Base-by-base conservation (phyloP, 208 protist genomes). In the Strigomonas culicis region DNA sequence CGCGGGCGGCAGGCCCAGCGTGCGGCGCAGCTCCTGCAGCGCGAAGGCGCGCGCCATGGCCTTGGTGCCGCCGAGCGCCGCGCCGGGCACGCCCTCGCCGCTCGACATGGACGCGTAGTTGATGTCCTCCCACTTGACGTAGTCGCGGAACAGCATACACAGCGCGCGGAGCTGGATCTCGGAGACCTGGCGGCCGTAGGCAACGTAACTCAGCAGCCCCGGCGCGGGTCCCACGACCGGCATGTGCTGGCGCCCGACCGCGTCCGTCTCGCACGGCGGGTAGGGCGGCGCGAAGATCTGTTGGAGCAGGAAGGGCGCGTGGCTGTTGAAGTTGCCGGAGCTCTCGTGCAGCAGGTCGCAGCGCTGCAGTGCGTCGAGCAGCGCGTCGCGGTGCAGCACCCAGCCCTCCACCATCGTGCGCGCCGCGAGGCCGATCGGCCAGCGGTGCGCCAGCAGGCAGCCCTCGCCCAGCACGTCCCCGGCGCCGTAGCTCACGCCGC, bases 341-440 rank as follows among this genome's bases (percentile, higher is more conserved):
- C 89, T 80, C 22, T 43, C 31, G 44, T 87, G 74, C n/a, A 94
- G 68, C 15, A 75, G 34, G 49, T 94, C 88, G 50, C 80, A 76
- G 21, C 80, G 79, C 44, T 77, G 63, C 4, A 94, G 71, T 11
- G 81, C 88, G 50, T 91, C 84, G 44, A 74, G 58, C 39, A 92
- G 79, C 22, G 76, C 44, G n/a, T 76, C 70, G 4, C 74, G 79
- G 43, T 59, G 75, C 36, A 95, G 74, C 47, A 76, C 71, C 89
- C 89, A 95, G n/a, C 89, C 82, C 68, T 95, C 89, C 68, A 95
- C 85, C 83, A 95, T 95, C 27, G 81, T 76, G 49, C 82, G 77
- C 8, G 89, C 85, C 2, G 82, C 68, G 11, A 92, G 75, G 0
- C 75, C 84, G 11, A 95, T 34, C 17, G 89, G 89, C 85, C 89